A percentile compares a stretch with the other conserved stretches of the same genome.
phyloP scores from a whole-genome alignment of 106 monocot genomes.

The Agapanthus africanus region DNA sequence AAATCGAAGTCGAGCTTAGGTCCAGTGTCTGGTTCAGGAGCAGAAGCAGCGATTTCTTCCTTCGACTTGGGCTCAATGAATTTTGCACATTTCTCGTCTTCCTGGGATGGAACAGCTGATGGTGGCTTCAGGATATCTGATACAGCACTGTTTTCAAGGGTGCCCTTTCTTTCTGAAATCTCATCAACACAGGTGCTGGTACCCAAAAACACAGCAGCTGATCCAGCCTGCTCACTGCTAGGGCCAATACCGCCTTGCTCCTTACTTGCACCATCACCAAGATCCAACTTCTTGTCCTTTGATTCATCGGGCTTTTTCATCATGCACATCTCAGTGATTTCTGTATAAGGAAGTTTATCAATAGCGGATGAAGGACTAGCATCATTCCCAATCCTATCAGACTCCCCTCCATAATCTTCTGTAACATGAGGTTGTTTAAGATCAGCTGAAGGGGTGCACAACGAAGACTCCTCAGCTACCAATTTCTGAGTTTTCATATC shows the following conservation, averaged over 20 bases:
- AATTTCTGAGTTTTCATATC: constrained; percentile 17
- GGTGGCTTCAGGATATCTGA: constrained; percentile 6
- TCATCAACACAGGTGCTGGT: constrained; percentile 11
- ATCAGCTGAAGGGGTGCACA: background rate
- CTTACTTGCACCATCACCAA: constrained; percentile 23
- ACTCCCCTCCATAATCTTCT: constrained; percentile 8
- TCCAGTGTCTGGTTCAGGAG: constrained; percentile 20
- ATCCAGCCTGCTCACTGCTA: constrained; percentile 10
- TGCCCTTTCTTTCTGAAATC: constrained; percentile 4
- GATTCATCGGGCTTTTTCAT: constrained; percentile 11
- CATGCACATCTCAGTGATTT: constrained; percentile 16
- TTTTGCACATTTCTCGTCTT: constrained; percentile 15
- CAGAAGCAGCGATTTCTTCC: constrained; percentile 17
- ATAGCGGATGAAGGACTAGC: constrained; percentile 1
- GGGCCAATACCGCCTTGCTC: constrained; percentile 2
- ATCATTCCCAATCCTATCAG: constrained; percentile 6
- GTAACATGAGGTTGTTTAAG: constrained; percentile 7
- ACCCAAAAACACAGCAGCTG: constrained; percentile 4
- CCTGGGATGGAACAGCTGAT: constrained; percentile 7
- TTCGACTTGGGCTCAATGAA: constrained; percentile 11
- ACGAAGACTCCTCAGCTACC: constrained; percentile 6
- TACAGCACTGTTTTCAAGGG: constrained; percentile 6
- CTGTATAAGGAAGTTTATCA: constrained; percentile 6
- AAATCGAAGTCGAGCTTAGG: constrained; percentile 68
- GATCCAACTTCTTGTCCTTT: background rate